Evolutionary conservation across 2,329 filamentous ascomycete genomes (phyloP).

Genomic region (Sclerotinia sclerotiorum): DNA sequence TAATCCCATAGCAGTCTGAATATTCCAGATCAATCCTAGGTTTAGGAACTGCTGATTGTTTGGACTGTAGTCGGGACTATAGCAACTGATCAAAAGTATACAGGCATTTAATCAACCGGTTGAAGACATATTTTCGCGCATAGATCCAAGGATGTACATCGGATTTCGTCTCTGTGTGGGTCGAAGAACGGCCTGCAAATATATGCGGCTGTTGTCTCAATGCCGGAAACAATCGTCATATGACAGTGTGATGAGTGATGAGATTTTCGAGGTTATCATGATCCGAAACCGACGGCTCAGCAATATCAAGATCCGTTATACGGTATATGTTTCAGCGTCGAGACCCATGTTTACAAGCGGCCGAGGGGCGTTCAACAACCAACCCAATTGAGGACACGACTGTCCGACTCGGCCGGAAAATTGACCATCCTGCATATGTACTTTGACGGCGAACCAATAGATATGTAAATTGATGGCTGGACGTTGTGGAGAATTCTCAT

Average conservation of each 20-base stretch:
- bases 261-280: neutral
- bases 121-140: too few species aligned
- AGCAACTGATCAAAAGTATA: neutral
- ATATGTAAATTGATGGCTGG: neutral
- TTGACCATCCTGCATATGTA: neutral
- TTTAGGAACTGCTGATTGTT: neutral
- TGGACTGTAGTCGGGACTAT: neutral
- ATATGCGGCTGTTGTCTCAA: neutral
- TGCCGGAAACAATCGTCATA: neutral
- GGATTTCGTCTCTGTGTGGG: neutral
- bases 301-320: neutral
- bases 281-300: neutral
- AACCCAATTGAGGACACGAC: neutral
- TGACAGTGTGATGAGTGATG: neutral
- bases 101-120: neutral
- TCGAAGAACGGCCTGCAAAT: neutral
- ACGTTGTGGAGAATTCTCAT: neutral
- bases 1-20: too few species aligned
- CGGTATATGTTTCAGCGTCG: neutral
- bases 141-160: neutral
- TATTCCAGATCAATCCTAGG: neutral
- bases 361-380: constrained; percentile 1
- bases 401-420: neutral
- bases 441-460: neutral
- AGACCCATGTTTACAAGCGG: neutral